phyloP scores from a whole-genome alignment of 192 early-diverging fungal species.

The Backusella luteola region DNA sequence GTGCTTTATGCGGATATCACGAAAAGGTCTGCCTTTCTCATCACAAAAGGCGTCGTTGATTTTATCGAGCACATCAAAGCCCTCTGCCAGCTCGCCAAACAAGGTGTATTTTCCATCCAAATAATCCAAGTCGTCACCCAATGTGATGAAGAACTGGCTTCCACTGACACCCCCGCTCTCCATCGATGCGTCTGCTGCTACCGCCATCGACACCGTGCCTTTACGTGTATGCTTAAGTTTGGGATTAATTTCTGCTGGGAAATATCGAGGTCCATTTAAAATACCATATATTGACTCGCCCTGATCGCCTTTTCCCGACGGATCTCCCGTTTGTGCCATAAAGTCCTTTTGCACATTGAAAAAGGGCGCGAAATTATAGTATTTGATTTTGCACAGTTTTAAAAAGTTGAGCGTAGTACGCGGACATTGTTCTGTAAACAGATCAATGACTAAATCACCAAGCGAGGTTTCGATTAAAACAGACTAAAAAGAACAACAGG shows the following conservation, averaged over 20 bases:
- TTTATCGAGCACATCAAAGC: constrained; percentile 80
- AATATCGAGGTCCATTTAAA: constrained; percentile 63
- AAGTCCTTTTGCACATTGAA: constrained; percentile 82
- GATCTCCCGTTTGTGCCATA: constrained; percentile 77
- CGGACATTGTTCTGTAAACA: constrained; percentile 73
- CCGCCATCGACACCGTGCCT: constrained; percentile 80
- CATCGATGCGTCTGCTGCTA: constrained; percentile 41
- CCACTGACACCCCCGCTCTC: constrained; percentile 54
- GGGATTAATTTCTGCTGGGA: constrained; percentile 77
- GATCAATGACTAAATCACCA: constrained; percentile 87
- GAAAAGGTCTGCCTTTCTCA: constrained; percentile 68
- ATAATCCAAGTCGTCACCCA: constrained; percentile 71
- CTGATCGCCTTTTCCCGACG: constrained; percentile 66
- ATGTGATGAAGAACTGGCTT: constrained; percentile 88
- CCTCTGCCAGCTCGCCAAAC: constrained; percentile 89
- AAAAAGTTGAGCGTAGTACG: constrained; percentile 75
- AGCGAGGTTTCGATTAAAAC: constrained; percentile 89
- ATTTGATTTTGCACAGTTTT: constrained; percentile 88
- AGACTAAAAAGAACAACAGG: constrained; percentile 17
- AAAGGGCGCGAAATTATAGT: constrained; percentile 82
- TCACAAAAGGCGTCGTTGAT: constrained; percentile 75
- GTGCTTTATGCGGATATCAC: constrained; percentile 88
- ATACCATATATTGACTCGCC: constrained; percentile 71
- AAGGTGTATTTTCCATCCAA: constrained; percentile 81
- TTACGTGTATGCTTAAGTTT: constrained; percentile 74